Evolutionary conservation across 2,329 filamentous ascomycete species (phyloP).

Genomic region (Ophiobolus disseminans): DNA sequence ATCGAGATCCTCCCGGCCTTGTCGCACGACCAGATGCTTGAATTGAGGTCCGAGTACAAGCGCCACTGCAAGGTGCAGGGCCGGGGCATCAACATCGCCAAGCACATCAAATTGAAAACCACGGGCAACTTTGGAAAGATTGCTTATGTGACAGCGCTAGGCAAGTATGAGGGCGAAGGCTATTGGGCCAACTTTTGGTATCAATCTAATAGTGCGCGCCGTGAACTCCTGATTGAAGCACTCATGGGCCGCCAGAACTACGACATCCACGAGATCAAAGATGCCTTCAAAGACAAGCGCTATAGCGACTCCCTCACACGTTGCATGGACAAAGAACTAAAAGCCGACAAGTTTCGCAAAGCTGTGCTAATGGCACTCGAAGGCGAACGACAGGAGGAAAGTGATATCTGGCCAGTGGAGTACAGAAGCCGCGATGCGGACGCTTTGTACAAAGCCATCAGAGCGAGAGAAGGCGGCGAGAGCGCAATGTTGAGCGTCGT

Average conservation of each 20-base stretch:
- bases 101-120: slow-evolving; percentile 84
- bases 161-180: slow-evolving; percentile 88
- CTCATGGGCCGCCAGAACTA: slow-evolving; percentile 88
- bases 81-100: slow-evolving; percentile 83
- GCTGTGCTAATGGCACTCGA: slow-evolving; percentile 86
- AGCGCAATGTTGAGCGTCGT: slow-evolving; percentile 86
- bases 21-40: slow-evolving; percentile 85
- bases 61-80: slow-evolving; percentile 81
- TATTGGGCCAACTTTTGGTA: slow-evolving; percentile 99
- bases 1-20: slow-evolving; percentile 85
- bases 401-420: slow-evolving; percentile 67
- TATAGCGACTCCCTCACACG: slow-evolving; percentile 80
- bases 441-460: slow-evolving; percentile 72
- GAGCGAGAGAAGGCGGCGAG: slow-evolving; percentile 80
- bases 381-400: slow-evolving; percentile 82
- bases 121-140: slow-evolving; percentile 84
- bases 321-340: slow-evolving; percentile 92
- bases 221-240: slow-evolving; percentile 90
- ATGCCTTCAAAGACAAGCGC: slow-evolving; percentile 88
- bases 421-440: slow-evolving; percentile 69
- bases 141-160: slow-evolving; percentile 87
- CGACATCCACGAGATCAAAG: slow-evolving; percentile 88
- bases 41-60: slow-evolving; percentile 90
- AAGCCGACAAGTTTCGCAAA: slow-evolving; percentile 94
- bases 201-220: slow-evolving; percentile 81